Percentiles rank a stretch among this genome's conserved stretches.
Evolutionary conservation across 2,329 filamentous ascomycete genomes (phyloP).

Genomic region (Coniochaeta pulveracea): DNA sequence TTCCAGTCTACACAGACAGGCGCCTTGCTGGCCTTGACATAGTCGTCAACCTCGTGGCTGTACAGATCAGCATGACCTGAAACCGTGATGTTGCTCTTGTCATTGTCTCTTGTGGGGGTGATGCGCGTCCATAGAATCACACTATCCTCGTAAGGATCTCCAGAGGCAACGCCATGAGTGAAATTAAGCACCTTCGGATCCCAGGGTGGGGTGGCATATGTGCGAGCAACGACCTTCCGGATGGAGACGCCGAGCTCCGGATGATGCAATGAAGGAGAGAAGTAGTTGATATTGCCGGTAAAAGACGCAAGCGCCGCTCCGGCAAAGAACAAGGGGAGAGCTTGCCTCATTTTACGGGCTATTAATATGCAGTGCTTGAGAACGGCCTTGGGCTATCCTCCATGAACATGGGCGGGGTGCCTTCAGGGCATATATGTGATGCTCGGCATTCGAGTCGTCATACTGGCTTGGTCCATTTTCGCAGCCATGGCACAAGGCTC

Average conservation of each 20-base stretch:
- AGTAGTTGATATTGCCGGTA: slow-evolving; percentile 42
- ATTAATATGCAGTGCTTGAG: not conserved
- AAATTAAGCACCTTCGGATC: slow-evolving; percentile 38
- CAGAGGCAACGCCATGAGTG: slow-evolving; percentile 44
- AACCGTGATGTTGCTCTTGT: slow-evolving; percentile 31
- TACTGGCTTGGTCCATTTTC: not conserved
- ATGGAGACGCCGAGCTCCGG: slow-evolving; percentile 43
- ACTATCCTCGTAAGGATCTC: slow-evolving; percentile 37
- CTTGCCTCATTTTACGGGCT: slow-evolving; percentile 1
- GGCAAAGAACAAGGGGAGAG: not conserved
- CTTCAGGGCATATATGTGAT: slow-evolving; percentile 1
- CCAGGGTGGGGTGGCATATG: slow-evolving; percentile 27
- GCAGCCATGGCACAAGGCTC: not conserved
- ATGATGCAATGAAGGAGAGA: slow-evolving; percentile 45
- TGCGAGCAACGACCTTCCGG: slow-evolving; percentile 42
- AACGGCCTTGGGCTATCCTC: not conserved
- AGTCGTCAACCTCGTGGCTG: slow-evolving; percentile 29
- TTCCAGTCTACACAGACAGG: slow-evolving; percentile 59
- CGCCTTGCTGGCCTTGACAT: slow-evolving; percentile 37
- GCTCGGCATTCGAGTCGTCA: not conserved
- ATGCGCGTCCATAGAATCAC: slow-evolving; percentile 39
- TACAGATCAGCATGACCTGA: slow-evolving; percentile 26
- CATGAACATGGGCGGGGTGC: not conserved
- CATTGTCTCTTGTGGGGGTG: slow-evolving; percentile 28
- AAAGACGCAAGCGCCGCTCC: slow-evolving; percentile 7